Conservation (phyloP, 495 filamentous ascomycete genomes). For the Neurospora cerealis region DNA sequence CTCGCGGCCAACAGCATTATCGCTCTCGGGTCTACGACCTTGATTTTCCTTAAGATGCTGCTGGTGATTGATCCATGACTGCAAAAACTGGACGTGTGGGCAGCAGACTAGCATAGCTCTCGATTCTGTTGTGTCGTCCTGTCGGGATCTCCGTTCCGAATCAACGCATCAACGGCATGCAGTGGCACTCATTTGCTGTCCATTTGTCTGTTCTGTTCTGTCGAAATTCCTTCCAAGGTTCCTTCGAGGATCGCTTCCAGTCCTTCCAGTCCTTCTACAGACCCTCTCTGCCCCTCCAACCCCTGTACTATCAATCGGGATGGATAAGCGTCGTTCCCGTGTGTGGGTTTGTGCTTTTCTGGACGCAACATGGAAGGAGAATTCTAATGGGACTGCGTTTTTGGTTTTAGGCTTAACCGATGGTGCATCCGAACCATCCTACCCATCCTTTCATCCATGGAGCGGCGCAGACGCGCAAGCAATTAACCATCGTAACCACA, state of each 20-base stretch:
- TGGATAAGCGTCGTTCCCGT: neutral
- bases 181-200: neutral
- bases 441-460: neutral
- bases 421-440: neutral
- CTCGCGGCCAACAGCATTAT: neutral
- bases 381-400: neutral
- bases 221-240: neutral
- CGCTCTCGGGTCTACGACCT: neutral
- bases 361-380: neutral
- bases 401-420: neutral
- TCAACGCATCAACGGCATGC: neutral
- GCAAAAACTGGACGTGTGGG: neutral
- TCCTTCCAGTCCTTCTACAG: neutral
- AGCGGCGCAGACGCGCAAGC: neutral
- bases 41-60: neutral
- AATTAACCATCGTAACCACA: neutral
- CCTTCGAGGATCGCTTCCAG: neutral
- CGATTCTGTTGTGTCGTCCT: neutral
- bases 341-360: neutral
- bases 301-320: neutral
- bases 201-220: neutral
- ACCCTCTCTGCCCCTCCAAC: neutral
- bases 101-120: neutral
- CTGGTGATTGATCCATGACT: too few relatives aligned
- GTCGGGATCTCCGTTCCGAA: neutral